A percentile compares a stretch with the other conserved stretches of the same genome.
Conservation (phyloP, 2,329 filamentous ascomycete species). For the Hymenoscyphus albidus region DNA sequence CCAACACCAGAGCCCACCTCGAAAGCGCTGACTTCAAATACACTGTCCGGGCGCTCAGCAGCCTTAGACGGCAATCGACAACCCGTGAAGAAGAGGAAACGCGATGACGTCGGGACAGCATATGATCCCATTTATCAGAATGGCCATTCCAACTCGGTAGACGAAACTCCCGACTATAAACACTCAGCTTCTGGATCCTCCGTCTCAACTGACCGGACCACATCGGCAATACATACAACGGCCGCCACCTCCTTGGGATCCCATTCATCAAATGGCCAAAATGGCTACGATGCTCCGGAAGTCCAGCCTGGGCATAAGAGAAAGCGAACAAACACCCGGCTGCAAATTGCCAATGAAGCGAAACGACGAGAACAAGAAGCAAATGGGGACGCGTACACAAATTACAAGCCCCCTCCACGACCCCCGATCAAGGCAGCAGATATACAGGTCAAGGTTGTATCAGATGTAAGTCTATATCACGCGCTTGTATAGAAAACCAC, state of each 20-base stretch:
- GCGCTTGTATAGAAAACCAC: background rate
- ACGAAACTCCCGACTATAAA: slow-evolving; percentile 67
- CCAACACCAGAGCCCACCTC: slow-evolving; percentile 45
- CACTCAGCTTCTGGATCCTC: slow-evolving; percentile 65
- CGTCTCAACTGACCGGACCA: slow-evolving; percentile 77
- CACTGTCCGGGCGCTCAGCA: slow-evolving; percentile 26
- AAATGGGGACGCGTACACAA: slow-evolving; percentile 66
- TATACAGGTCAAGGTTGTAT: slow-evolving; percentile 59
- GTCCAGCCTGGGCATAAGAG: slow-evolving; percentile 76
- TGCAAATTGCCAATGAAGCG: slow-evolving; percentile 77
- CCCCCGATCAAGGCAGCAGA: slow-evolving; percentile 88
- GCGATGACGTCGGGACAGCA: slow-evolving; percentile 48
- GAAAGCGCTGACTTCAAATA: slow-evolving; percentile 40
- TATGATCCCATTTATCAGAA: slow-evolving; percentile 72
- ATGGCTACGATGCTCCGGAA: slow-evolving; percentile 64
- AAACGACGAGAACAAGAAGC: slow-evolving; percentile 72
- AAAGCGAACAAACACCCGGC: slow-evolving; percentile 72
- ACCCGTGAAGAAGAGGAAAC: slow-evolving; percentile 68
- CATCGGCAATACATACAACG: slow-evolving; percentile 76
- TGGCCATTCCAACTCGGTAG: slow-evolving; percentile 63
- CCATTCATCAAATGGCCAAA: slow-evolving; percentile 54
- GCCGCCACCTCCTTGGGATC: slow-evolving; percentile 84
- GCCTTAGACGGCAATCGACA: slow-evolving; percentile 46
- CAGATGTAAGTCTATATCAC: slow-evolving; percentile 51
- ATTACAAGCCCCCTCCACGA: slow-evolving; percentile 81